Evolutionary conservation across 495 filamentous ascomycete genomes (phyloP), one percentile per base, ranked within the genome.

Genomic region (Hyaloscypha finlandica): DNA sequence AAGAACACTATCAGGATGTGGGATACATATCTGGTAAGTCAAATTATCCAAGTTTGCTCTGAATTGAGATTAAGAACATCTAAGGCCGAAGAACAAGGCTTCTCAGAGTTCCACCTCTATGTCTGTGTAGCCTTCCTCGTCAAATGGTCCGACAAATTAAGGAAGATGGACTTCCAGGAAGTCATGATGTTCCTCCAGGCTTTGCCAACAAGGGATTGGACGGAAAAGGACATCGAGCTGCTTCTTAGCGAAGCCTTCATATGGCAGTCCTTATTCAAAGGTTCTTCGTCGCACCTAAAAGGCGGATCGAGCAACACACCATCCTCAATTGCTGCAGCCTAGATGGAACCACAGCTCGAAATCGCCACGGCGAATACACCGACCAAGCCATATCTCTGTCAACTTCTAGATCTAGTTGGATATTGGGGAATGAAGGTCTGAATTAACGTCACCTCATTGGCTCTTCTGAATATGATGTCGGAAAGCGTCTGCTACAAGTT

Each of bases 131-230:
- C 95, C 56, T 98, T 99, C 74, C 82, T 99, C n/a, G 95, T 98
- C 35, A 97, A 98, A 77, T 99, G 95, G 95, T 94, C 94, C 16
- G 90, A 95, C 70, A 90, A 93, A 74, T 84, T 99, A 51, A 86
- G 92, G 35, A 96, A 96, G 78, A 98, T 97, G 95, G 95, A 99
- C 76, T 99, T 96, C 70, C 83, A 97, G 82, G 94, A 97, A 75
- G 88, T 96, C 63, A 98, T 99, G 95, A 98, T 98, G 94, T 99
- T 98, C 73, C 81, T 99, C 32, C 95, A 99, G 80, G 91, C 94
- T 39, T 78, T 98, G 66, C 95, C 95, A 8, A 99, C 96, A n/a
- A 88, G 89, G 64, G 86, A 89, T 32, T 99, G 95, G 95, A 96
- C 93, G 14, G 96, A 97, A 77, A 97, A 98, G 79, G 95, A 99